Base-by-base conservation (phyloP, 352 stramenopile species). In the Phytophthora aleatoria region DNA sequence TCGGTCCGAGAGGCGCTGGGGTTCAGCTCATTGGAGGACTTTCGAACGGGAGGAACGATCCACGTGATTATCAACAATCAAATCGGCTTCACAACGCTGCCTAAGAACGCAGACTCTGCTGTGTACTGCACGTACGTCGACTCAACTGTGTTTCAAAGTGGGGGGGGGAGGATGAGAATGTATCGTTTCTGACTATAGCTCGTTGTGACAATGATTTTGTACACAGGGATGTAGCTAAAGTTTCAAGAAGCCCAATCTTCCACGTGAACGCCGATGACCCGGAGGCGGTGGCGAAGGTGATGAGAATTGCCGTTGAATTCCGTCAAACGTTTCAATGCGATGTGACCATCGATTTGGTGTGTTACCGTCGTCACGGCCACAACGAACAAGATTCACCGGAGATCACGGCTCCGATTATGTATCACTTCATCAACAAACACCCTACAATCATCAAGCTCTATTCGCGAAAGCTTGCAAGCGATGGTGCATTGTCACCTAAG, bases 41-140 rank as follows among this genome's bases (percentile, higher is more conserved):
- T 99, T 76, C 88, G 90, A 57, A 98, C 97, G 10, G 97, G 97
- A 43, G 98, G 98, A 47, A 99, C 97, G 12, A 96, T 99, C 65
- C 97, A 99, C 75, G 92, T 99, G 13, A 96, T 99, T 64, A 97
- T 99, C 57, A 99, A 99, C 82, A 99, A 99, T 69, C 95, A 98
- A 75, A 95, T 97, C 24, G 91, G 88, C 13, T 99, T 99, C 76
- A 99, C 98, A n/a, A 99, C 97, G 8, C 87, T 99, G 63, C 97
- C 97, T 13, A 97, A 97, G 67, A 93, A 99, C 67, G 95, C 89
- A 45, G 91, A 98, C 49, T 99, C 96, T 10, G 98, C 97, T 6
- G 86, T 96, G 5, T 99, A 99, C 77, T 98, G 94, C 73, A 98
- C 79, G 79, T 86, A 76, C 5, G 63, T 57, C 54, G 9, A 28